Conservation (phyloP, 2,329 filamentous ascomycete species). For the Macrophomina phaseolina region DNA sequence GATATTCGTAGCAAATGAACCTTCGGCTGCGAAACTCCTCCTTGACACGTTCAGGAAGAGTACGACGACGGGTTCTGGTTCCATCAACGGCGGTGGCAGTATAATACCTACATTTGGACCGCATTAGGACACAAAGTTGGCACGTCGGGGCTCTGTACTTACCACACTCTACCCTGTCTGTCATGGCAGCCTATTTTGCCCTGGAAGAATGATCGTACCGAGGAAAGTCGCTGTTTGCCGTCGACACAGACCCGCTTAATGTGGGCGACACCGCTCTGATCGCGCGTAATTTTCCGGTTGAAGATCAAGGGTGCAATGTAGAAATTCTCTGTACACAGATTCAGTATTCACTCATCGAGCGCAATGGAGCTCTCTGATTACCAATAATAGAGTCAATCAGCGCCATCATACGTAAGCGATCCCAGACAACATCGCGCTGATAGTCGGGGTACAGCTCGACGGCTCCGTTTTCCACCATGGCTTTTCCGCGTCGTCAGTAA, state of each 20-base stretch:
- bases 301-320: slow-evolving; percentile 58
- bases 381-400: slow-evolving; percentile 45
- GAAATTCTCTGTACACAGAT: slow-evolving; percentile 38
- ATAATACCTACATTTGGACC: slow-evolving; percentile 1
- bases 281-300: slow-evolving; percentile 40
- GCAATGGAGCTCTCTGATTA: slow-evolving; percentile 20
- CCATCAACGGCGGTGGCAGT: slow-evolving; percentile 16
- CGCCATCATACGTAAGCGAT: slow-evolving; percentile 40
- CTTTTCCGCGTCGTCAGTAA: slow-evolving; percentile 18
- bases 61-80: slow-evolving; percentile 26
- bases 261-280: slow-evolving; percentile 30
- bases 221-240: slow-evolving; percentile 57
- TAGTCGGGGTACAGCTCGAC: slow-evolving; percentile 55
- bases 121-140: neutral
- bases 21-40: slow-evolving; percentile 47
- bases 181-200: slow-evolving; percentile 54
- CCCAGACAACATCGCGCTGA: slow-evolving; percentile 56
- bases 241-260: slow-evolving; percentile 51
- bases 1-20: slow-evolving; percentile 53
- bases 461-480: slow-evolving; percentile 31
- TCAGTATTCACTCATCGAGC: neutral
- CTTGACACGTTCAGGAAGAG: slow-evolving; percentile 45
- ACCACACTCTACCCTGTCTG: slow-evolving; percentile 13
- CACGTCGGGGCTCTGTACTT: neutral
- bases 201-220: slow-evolving; percentile 51